Percentiles rank a stretch among this genome's conserved stretches.
These are phyloP conservation scores for Rhodotorula sp. DNA, from an alignment of 1,284 basidiomycete genomes.

Conservation along the genomic window DNA sequence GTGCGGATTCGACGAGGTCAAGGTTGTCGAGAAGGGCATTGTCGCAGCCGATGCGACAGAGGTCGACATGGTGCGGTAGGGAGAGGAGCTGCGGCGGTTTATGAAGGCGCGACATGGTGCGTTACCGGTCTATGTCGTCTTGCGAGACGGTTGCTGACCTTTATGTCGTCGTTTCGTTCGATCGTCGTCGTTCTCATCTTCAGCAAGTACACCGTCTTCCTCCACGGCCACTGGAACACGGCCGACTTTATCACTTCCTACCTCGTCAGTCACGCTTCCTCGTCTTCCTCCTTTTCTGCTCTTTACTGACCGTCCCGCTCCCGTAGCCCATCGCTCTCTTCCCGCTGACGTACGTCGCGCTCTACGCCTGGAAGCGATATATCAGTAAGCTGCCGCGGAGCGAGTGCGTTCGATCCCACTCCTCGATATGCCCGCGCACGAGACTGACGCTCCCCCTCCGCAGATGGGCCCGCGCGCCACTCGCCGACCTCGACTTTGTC, in stretches of 20 bases:
- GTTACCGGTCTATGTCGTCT: neutral
- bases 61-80: neutral
- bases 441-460: neutral
- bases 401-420: neutral
- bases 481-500: slow-evolving; percentile 71
- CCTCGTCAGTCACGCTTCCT: neutral
- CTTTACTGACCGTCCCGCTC: neutral
- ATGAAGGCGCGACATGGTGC: slow-evolving; percentile 7
- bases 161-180: too few relatives aligned
- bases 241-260: slow-evolving; percentile 11
- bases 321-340: slow-evolving; percentile 73
- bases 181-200: slow-evolving; percentile 27
- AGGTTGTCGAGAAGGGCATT: slow-evolving; percentile 7
- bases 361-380: slow-evolving; percentile 49
- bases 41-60: neutral
- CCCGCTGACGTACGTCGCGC: slow-evolving; percentile 66
- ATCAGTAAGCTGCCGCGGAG: neutral
- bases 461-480: slow-evolving; percentile 52
- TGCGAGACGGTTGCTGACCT: neutral
- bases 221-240: slow-evolving; percentile 13
- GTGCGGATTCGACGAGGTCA: neutral
- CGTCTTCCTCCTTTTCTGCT: neutral
- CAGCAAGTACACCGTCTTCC: slow-evolving; percentile 27
- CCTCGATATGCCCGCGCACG: too few relatives aligned
- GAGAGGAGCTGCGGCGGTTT: neutral